Base-by-base conservation (phyloP, 441 rosid species). In the Populus hybrid region DNA sequence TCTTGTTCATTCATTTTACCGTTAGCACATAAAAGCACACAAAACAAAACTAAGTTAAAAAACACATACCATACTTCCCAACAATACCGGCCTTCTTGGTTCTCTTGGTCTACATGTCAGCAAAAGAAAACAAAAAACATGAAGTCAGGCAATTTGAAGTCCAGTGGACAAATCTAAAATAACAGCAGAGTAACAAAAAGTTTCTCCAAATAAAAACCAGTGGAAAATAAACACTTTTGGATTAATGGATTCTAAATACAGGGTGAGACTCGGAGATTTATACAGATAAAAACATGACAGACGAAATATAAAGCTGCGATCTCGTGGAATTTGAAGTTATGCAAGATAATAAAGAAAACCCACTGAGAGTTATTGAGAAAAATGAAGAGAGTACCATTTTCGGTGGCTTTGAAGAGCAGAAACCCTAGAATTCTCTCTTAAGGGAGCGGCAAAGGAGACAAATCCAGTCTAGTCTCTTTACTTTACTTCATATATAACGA, bases 71-170 rank as follows among this genome's bases (percentile, higher is more conserved):
- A 76, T 85, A 88, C 67, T 88, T 89, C 11, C 91, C 90, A 3
- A 88, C 89, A 67, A 88, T 88, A 35, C 90, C 89, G 0, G 87
- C 93, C 89, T 89, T 89, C 91, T 87, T 88, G 70, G 93, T 89
- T 72, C 88, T 87, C 89, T 89, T 88, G 14, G 89, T 84, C 92
- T 87, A 78, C 73, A 79, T 0, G 40, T 77, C n/a, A 71, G 5
- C 14, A 42, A 32, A 10, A 18, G 9, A 61, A 32, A 4, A 6
- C 53, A 46, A 8, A 72, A 4, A 63, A 23, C 5, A 3, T 6
- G 30, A 6, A 3, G 9, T 38, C 18, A 61, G 20, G 23, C 14
- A 21, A 10, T 61, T 61, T 46, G 20, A 46, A 1, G 20, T 46
- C 57, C 20, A 46, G 57, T 46, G 12, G 57, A 46, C 12, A 40